These are phyloP conservation scores for Cladosporium phlei DNA, from an alignment of 2,329 filamentous ascomycete species.

Conservation along the genomic window DNA sequence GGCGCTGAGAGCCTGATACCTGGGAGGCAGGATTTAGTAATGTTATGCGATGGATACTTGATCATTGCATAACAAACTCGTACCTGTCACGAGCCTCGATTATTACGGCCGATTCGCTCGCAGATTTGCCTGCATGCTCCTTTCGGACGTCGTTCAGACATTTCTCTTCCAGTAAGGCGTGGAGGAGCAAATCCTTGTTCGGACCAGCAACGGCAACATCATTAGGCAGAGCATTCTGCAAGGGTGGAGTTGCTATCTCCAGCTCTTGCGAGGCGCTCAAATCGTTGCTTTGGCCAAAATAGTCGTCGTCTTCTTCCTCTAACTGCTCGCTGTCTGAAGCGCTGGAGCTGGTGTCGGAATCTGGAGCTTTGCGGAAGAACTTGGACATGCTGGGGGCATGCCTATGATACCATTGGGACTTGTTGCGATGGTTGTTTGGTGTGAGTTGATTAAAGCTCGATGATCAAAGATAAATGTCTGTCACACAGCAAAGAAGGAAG, in stretches of 20 bases:
- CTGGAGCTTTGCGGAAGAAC: slow-evolving; percentile 13
- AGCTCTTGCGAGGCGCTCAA: neutral
- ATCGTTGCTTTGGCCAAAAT: neutral
- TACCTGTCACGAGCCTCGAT: slow-evolving; percentile 8
- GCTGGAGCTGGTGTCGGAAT: slow-evolving; percentile 7
- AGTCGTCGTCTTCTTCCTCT: neutral
- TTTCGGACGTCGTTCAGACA: slow-evolving; percentile 37
- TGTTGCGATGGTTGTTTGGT: too few species aligned
- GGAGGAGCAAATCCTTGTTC: slow-evolving; percentile 36
- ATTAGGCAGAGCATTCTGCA: neutral
- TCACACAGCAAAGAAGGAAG: neutral
- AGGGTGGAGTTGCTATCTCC: slow-evolving; percentile 2
- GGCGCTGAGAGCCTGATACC: slow-evolving; percentile 36
- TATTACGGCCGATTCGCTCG: slow-evolving; percentile 1
- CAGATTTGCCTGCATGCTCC: slow-evolving; percentile 18
- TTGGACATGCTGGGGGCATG: slow-evolving; percentile 10
- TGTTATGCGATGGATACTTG: slow-evolving; percentile 26
- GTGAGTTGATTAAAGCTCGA: too few species aligned
- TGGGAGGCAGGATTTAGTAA: too few species aligned
- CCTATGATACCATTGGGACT: slow-evolving; percentile 1
- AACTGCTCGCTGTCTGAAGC: slow-evolving; percentile 8
- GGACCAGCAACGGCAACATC: slow-evolving; percentile 6
- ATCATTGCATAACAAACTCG: neutral
- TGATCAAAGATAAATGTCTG: too few species aligned
- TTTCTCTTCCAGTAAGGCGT: slow-evolving; percentile 44